Percentiles rank a stretch among this genome's conserved stretches.
phyloP scores from a whole-genome alignment of 805 yeast species.

The Sugiyamaella marilandica region DNA sequence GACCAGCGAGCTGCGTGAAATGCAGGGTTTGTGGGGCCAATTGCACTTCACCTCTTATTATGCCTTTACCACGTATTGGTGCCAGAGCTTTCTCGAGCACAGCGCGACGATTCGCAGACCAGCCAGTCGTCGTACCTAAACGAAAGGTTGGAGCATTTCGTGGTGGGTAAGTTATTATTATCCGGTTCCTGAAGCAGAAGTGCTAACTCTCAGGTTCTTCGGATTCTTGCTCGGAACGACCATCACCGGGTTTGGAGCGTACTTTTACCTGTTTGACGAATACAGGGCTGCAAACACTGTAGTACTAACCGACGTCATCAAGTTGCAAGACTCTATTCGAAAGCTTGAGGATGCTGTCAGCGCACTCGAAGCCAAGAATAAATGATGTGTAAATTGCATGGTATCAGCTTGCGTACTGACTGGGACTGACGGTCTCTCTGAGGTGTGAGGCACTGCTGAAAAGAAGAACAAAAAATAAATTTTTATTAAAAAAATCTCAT shows the following conservation, averaged over 20 bases:
- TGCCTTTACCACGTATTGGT: neutral
- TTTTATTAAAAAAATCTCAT: too few relatives aligned
- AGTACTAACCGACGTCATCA: constrained; percentile 67
- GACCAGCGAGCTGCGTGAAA: neutral
- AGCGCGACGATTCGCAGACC: neutral
- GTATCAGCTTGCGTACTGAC: too few relatives aligned
- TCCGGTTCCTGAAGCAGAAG: neutral
- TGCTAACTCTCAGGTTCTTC: constrained; percentile 39
- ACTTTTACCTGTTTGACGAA: constrained; percentile 73
- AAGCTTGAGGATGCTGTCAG: constrained; percentile 64
- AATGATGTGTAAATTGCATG: neutral
- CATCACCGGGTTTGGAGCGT: constrained; percentile 67
- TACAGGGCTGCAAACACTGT: constrained; percentile 69
- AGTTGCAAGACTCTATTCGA: constrained; percentile 63
- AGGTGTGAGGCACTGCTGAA: too few relatives aligned
- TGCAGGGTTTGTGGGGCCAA: neutral
- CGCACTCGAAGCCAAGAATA: constrained; percentile 16
- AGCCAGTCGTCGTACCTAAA: constrained; percentile 9
- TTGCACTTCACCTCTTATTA: neutral
- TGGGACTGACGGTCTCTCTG: too few relatives aligned
- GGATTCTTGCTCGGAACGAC: constrained; percentile 79
- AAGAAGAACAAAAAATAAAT: too few relatives aligned
- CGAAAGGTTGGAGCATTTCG: constrained; percentile 39
- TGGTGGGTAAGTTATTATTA: constrained; percentile 35
- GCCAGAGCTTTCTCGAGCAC: neutral